phyloP scores from a whole-genome alignment of 2,329 filamentous ascomycete species.

The Geosmithia flava region DNA sequence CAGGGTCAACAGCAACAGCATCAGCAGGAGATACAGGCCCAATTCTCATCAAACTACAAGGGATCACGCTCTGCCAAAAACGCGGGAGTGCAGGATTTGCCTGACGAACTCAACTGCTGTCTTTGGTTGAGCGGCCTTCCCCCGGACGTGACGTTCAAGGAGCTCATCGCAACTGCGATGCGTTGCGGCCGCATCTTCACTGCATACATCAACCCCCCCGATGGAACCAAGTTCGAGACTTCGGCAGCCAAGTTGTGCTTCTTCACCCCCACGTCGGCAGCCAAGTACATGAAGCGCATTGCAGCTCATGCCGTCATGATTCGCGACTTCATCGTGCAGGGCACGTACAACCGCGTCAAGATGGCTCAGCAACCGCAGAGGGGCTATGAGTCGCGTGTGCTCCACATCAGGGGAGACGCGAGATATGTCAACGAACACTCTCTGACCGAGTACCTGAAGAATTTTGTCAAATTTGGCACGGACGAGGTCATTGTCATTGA shows the following conservation, averaged over 20 bases:
- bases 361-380: slow-evolving; percentile 15
- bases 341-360: slow-evolving; percentile 36
- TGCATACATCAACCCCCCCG: slow-evolving; percentile 36
- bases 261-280: slow-evolving; percentile 26
- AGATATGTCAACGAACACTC: slow-evolving; percentile 27
- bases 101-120: slow-evolving; percentile 29
- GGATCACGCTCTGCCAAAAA: slow-evolving; percentile 22
- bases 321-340: slow-evolving; percentile 19
- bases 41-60: slow-evolving; percentile 21
- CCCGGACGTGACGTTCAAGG: slow-evolving; percentile 22
- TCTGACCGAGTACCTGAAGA: slow-evolving; percentile 27
- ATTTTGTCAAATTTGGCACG: slow-evolving; percentile 31
- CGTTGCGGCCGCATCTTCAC: slow-evolving; percentile 39
- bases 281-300: slow-evolving; percentile 14
- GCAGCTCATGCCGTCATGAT: slow-evolving; percentile 21
- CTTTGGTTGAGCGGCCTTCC: slow-evolving; percentile 42
- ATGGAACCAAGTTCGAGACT: slow-evolving; percentile 18
- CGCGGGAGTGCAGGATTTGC: slow-evolving; percentile 18
- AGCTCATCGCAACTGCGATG: slow-evolving; percentile 31
- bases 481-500: slow-evolving; percentile 26
- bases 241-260: slow-evolving; percentile 38
- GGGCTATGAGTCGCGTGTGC: slow-evolving; percentile 27
- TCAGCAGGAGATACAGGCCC: too few species aligned
- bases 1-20: too few species aligned
- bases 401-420: slow-evolving; percentile 33